These are phyloP conservation scores for Colletotrichum navitas DNA, from an alignment of 2,329 filamentous ascomycete genomes.

Conservation along the genomic window DNA sequence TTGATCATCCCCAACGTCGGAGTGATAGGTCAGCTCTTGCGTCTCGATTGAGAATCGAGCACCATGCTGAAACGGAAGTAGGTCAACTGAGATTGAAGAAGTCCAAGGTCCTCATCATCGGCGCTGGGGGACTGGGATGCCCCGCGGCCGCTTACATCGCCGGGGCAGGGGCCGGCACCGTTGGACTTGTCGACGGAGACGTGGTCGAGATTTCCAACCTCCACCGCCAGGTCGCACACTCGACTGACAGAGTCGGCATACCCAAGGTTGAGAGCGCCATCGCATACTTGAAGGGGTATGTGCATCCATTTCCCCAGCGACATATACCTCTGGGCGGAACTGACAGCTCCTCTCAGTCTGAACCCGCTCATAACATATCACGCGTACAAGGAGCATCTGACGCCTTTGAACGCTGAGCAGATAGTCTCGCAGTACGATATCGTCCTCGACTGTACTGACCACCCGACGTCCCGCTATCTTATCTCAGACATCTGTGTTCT, in stretches of 20 bases:
- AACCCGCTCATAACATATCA: slow-evolving; percentile 79
- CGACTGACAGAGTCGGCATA: slow-evolving; percentile 76
- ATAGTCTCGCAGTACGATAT: slow-evolving; percentile 82
- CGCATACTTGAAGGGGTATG: slow-evolving; percentile 67
- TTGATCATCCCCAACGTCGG: slow-evolving; percentile 89
- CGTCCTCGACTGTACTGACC: slow-evolving; percentile 95
- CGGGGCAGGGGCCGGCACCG: slow-evolving; percentile 84
- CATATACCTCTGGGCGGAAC: not conserved
- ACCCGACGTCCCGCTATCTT: slow-evolving; percentile 90
- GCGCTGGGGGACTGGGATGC: slow-evolving; percentile 90
- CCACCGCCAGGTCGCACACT: slow-evolving; percentile 90
- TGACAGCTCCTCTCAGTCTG: slow-evolving; percentile 60
- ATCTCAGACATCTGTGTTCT: slow-evolving; percentile 92
- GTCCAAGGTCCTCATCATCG: slow-evolving; percentile 82
- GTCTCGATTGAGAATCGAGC: not conserved
- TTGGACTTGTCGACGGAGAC: slow-evolving; percentile 91
- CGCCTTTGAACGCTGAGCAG: slow-evolving; percentile 73
- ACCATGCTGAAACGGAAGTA: slow-evolving; percentile 50
- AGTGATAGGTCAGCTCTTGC: slow-evolving; percentile 69
- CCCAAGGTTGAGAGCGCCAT: slow-evolving; percentile 85
- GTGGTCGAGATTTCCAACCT: slow-evolving; percentile 90
- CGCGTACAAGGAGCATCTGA: slow-evolving; percentile 73
- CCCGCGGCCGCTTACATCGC: slow-evolving; percentile 94
- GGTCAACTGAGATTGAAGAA: slow-evolving; percentile 81
- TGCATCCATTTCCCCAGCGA: no score